phyloP scores from a whole-genome alignment of 169 alveolate species.

The Eimeria falciformis region DNA sequence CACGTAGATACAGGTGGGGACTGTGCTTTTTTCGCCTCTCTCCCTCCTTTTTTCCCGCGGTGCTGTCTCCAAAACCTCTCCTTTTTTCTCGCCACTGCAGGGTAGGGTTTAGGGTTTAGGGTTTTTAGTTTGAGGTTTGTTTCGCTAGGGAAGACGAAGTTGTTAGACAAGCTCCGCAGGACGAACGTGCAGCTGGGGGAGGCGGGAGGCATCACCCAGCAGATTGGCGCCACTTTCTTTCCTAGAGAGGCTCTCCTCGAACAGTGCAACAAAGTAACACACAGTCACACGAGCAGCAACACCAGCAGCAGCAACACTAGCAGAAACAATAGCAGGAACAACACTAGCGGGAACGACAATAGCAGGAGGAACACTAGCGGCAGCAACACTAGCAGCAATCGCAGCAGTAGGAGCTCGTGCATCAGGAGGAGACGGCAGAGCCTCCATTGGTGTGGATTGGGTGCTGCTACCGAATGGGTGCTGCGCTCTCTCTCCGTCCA shows the following conservation, averaged over 20 bases:
- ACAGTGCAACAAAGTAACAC: slow-evolving; percentile 88
- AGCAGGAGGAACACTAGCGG: not conserved
- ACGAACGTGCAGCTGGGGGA: slow-evolving; percentile 99
- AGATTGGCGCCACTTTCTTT: slow-evolving; percentile 99
- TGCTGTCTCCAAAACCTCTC: too few relatives aligned
- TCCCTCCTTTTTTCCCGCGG: too few relatives aligned
- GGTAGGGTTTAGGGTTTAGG: slow-evolving; percentile 43
- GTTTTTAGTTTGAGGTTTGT: slow-evolving; percentile 21
- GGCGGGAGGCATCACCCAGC: slow-evolving; percentile 99
- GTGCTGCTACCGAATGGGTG: slow-evolving; percentile 25
- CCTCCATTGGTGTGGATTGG: not conserved
- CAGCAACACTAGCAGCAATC: not conserved
- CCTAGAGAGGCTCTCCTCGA: slow-evolving; percentile 96
- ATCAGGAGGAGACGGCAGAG: not conserved
- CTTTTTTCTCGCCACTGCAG: too few relatives aligned
- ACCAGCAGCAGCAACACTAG: slow-evolving; percentile 30
- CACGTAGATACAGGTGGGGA: slow-evolving; percentile 99
- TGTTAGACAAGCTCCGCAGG: slow-evolving; percentile 98
- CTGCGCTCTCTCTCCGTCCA: too few relatives aligned
- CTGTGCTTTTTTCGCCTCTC: too few relatives aligned
- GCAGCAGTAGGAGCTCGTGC: not conserved
- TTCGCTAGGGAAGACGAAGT: slow-evolving; percentile 96
- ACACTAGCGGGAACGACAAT: not conserved
- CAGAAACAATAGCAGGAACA: not conserved
- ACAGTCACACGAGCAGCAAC: slow-evolving; percentile 15